phyloP scores from a whole-genome alignment of 2,329 filamentous ascomycete species.

The Fusarium sp. region DNA sequence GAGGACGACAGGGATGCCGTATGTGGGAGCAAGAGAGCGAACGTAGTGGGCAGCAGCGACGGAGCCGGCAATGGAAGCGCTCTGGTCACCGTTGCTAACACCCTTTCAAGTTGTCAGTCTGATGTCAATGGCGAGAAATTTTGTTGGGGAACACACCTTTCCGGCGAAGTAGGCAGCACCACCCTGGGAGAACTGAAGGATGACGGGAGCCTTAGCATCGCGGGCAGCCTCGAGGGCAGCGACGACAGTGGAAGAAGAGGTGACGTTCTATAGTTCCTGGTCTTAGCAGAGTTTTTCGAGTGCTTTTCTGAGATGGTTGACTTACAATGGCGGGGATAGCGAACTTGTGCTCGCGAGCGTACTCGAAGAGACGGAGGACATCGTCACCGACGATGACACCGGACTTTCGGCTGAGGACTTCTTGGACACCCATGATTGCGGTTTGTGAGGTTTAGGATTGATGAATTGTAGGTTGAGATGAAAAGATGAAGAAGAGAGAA shows the following conservation, averaged over 20 bases:
- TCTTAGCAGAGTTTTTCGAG: conserved; percentile 4
- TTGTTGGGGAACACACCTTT: conserved; percentile 65
- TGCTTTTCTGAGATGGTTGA: conserved; percentile 8
- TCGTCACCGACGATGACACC: conserved; percentile 67
- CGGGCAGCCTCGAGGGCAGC: conserved; percentile 93
- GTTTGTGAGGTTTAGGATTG: conserved; percentile 35
- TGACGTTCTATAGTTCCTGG: conserved; percentile 73
- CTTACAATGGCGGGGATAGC: conserved; percentile 82
- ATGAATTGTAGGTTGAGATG: conserved; percentile 33
- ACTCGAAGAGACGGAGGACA: conserved; percentile 79
- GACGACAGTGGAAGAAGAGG: conserved; percentile 82
- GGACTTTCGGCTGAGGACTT: conserved; percentile 62
- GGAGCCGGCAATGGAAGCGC: conserved; percentile 87
- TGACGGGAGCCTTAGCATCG: conserved; percentile 89
- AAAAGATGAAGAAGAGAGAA: conserved; percentile 16
- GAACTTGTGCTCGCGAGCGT: conserved; percentile 87
- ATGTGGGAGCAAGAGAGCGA: conserved; percentile 84
- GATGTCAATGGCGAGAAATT: background rate
- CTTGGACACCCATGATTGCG: conserved; percentile 53
- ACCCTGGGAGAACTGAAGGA: conserved; percentile 93
- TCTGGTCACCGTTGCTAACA: conserved; percentile 82
- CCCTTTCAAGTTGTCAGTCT: conserved; percentile 60
- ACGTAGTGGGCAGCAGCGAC: conserved; percentile 94
- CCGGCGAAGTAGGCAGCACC: conserved; percentile 93
- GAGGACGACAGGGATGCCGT: conserved; percentile 90